Conservation (phyloP, 805 yeast genomes). For the Ogataea sp. region DNA sequence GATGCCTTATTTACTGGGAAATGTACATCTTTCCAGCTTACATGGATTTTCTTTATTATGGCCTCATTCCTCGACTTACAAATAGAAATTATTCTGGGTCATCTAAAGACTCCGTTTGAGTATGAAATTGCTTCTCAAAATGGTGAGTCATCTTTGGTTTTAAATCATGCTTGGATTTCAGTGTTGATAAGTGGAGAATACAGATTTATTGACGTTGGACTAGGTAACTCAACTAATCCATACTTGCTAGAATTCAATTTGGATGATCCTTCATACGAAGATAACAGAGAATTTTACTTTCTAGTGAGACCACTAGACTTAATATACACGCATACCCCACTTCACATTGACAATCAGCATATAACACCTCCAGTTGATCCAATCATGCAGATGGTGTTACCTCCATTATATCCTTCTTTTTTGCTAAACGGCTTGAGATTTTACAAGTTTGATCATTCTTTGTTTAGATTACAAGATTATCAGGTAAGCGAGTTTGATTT, state of each 20-base stretch:
- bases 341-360: constrained; percentile 73
- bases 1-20: constrained; percentile 19
- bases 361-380: constrained; percentile 79
- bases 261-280: constrained; percentile 20
- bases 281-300: constrained; percentile 48
- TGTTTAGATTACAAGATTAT: constrained; percentile 61
- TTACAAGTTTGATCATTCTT: constrained; percentile 66
- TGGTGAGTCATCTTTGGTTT: constrained; percentile 33
- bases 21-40: constrained; percentile 50
- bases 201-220: constrained; percentile 66
- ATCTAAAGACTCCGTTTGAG: constrained; percentile 70
- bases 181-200: constrained; percentile 69
- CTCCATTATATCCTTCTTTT: constrained; percentile 81
- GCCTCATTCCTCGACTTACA: constrained; percentile 63
- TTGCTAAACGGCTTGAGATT: constrained; percentile 51
- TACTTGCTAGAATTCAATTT: constrained; percentile 34
- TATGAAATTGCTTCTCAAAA: constrained; percentile 28
- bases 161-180: constrained; percentile 88
- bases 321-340: constrained; percentile 83
- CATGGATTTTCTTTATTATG: constrained; percentile 67
- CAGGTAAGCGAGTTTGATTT: constrained; percentile 78
- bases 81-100: constrained; percentile 74
- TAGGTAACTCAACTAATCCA: constrained; percentile 55
- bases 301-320: constrained; percentile 66
- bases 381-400: constrained; percentile 68